These are phyloP conservation scores for Talaromyces funiculosus DNA, from an alignment of 2,329 filamentous ascomycete genomes.

Conservation along the genomic window DNA sequence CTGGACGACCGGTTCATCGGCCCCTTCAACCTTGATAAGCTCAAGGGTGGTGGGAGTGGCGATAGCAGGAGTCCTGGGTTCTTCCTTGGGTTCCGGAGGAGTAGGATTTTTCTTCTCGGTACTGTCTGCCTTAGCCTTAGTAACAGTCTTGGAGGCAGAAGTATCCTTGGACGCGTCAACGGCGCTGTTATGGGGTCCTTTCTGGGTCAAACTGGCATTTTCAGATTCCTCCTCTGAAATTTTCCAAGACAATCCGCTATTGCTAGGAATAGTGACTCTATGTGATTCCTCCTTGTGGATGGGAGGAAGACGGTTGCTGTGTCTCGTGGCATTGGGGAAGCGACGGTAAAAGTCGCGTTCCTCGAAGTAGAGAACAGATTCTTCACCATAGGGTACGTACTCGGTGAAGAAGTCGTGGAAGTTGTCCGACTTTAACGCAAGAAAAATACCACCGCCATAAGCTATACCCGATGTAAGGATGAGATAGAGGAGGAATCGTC, in stretches of 20 bases:
- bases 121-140: conserved; percentile 29
- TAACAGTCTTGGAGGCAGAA: conserved; percentile 13
- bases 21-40: conserved; percentile 67
- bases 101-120: conserved; percentile 23
- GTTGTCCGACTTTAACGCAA: conserved; percentile 88
- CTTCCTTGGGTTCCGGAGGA: conserved; percentile 25
- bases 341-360: conserved; percentile 87
- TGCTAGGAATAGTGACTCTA: conserved; percentile 75
- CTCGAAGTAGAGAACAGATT: conserved; percentile 90
- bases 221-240: conserved; percentile 58
- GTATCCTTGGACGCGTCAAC: conserved; percentile 27
- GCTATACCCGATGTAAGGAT: conserved; percentile 69
- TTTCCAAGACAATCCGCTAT: conserved; percentile 79
- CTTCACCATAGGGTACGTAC: conserved; percentile 90
- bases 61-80: conserved; percentile 34
- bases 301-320: conserved; percentile 40
- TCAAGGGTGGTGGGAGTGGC: conserved; percentile 65
- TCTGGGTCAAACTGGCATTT: conserved; percentile 54
- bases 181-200: conserved; percentile 46
- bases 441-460: conserved; percentile 85
- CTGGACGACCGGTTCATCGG: conserved; percentile 80
- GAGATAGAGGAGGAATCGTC: conserved; percentile 71
- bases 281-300: conserved; percentile 51
- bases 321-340: conserved; percentile 56
- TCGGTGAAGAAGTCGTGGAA: conserved; percentile 99